Conservation (phyloP, 192 early-diverging fungal species). For the Linnemannia elongata region DNA sequence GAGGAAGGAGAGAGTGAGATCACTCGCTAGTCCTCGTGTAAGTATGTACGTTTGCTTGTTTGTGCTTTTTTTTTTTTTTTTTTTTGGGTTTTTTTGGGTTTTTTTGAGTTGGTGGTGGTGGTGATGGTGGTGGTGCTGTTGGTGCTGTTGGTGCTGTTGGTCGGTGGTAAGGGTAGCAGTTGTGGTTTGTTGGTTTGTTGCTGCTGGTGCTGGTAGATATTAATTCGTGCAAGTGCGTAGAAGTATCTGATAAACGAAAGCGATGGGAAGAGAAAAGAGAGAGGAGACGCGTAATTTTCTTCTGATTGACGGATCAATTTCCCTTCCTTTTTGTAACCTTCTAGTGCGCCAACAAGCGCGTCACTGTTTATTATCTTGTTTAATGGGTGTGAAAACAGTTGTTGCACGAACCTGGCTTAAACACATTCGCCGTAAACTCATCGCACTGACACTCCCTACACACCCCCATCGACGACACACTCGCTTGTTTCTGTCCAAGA, state of each 20-base stretch:
- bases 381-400: slow-evolving; percentile 84
- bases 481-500: not conserved
- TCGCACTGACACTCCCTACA: slow-evolving; percentile 76
- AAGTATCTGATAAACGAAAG: no score
- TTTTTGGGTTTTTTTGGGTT: no score
- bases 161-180: no score
- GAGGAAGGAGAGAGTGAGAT: not conserved
- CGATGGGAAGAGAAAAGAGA: not conserved
- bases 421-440: slow-evolving; percentile 80
- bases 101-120: no score
- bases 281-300: slow-evolving; percentile 1
- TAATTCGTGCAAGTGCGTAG: no score
- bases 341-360: not conserved
- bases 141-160: no score
- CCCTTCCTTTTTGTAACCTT: not conserved
- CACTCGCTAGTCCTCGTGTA: no score
- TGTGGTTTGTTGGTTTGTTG: no score
- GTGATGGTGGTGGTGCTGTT: no score
- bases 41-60: no score
- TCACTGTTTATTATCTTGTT: slow-evolving; percentile 23
- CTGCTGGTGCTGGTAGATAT: no score
- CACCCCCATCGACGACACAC: slow-evolving; percentile 5
- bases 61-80: no score
- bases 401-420: slow-evolving; percentile 78
- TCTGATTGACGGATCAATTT: not conserved